Evolutionary conservation across 768 basidiomycete genomes (phyloP), one percentile per base, ranked within the genome.

Genomic region (Rhodotorula diobovata): DNA sequence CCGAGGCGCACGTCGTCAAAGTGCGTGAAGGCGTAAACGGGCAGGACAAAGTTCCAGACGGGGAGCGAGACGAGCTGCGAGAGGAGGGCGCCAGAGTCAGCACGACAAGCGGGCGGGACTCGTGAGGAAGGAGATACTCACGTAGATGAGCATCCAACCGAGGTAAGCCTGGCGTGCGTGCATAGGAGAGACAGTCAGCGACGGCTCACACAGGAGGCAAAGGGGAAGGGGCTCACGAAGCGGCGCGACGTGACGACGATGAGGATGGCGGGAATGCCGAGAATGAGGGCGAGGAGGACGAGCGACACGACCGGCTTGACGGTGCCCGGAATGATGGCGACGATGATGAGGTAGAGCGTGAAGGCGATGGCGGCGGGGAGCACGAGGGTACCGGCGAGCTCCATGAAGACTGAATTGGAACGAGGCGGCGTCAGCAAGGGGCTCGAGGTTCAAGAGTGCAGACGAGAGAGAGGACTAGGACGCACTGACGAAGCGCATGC

Each of bases 301-400:
- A 99, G 89, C 34, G 96, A 91, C 76, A 99, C 90, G 61, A 79
- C 77, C 3, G 71, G 90, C 87, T 88, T 86, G 58, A 88, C 77
- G 20, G 88, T 87, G 50, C 87, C 85, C 41, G 93, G 93, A 65
- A 97, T 88, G 82, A 89, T 88, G 63, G 95, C 88, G 71, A 85
- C 83, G 80, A 98, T 85, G 82, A 97, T 88, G 78, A 97, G 88
- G 66, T 72, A 73, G 43, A 63, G 81, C 1, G 96, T 98, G 85
- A 99, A 98, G 50, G 91, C 87, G 82, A 98, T 98, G 72, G 96
- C 95, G 51, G 94, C 96, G 32, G 96, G 96, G 34, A 98, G 84
- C 39, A 98, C 95, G 72, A 99, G 85, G 6, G 96, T 98, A 79
- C 95, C 95, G 71, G 90, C 87, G 73, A 99, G 84, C 80, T 99